These are phyloP conservation scores for Zymoseptoria pseudotritici DNA, from an alignment of 2,329 filamentous ascomycete species.

Conservation along the genomic window DNA sequence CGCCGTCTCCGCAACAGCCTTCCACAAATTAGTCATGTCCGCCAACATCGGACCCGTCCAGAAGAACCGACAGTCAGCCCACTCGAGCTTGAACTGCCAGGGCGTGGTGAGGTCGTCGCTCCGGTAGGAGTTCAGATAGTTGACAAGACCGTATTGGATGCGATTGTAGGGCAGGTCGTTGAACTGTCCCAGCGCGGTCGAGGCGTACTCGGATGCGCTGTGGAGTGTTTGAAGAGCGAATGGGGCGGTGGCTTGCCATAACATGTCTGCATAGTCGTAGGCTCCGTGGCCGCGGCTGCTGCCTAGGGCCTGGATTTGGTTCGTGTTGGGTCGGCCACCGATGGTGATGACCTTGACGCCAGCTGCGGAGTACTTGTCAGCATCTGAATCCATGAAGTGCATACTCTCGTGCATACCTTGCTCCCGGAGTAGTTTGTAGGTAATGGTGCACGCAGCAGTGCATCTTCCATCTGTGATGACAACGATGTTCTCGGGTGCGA, in stretches of 20 bases:
- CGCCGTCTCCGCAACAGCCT: background rate
- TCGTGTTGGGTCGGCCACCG: background rate
- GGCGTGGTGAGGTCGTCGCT: background rate
- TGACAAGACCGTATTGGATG: background rate
- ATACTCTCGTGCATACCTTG: background rate
- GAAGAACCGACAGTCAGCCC: background rate
- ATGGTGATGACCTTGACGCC: background rate
- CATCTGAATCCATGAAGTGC: no score
- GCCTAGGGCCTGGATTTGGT: background rate
- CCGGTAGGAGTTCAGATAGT: background rate
- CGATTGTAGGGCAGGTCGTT: background rate
- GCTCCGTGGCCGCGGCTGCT: background rate
- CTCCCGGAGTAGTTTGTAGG: background rate
- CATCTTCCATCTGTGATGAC: background rate
- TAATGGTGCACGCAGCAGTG: background rate
- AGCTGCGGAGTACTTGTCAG: background rate
- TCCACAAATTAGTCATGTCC: background rate
- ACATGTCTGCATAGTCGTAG: background rate
- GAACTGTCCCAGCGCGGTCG: background rate
- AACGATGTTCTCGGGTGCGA: background rate
- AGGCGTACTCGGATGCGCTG: background rate
- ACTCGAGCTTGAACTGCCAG: background rate
- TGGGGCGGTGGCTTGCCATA: background rate
- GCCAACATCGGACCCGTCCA: background rate
- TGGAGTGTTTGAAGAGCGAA: background rate